phyloP scores from a whole-genome alignment of 768 basidiomycete genomes.

The Trametes punicea region DNA sequence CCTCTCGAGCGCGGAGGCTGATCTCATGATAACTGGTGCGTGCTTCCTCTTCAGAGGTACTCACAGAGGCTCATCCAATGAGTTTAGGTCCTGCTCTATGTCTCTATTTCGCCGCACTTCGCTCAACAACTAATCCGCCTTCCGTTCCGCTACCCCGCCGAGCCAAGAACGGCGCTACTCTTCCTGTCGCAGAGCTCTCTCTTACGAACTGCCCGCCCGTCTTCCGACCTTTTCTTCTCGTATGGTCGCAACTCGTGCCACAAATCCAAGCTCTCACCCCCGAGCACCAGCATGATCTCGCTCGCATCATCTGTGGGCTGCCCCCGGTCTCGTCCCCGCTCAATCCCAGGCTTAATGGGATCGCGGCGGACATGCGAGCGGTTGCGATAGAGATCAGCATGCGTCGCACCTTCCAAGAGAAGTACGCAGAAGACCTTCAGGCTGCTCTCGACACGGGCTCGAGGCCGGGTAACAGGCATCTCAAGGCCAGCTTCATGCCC shows the following conservation, averaged over 20 bases:
- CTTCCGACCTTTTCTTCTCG: conserved; percentile 65
- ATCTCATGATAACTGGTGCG: conserved; percentile 83
- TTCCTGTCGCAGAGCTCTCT: conserved; percentile 56
- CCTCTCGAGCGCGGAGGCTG: conserved; percentile 72
- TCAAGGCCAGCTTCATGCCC: conserved; percentile 63
- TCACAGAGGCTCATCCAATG: not conserved
- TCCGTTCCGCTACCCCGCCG: conserved; percentile 74
- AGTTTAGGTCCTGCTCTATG: conserved; percentile 72
- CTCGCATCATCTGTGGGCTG: conserved; percentile 72
- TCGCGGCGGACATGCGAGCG: conserved; percentile 78
- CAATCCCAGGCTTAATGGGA: conserved; percentile 46
- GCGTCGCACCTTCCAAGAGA: conserved; percentile 77
- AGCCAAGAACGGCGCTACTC: conserved; percentile 33
- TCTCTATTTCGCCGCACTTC: conserved; percentile 80
- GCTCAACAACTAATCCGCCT: conserved; percentile 71
- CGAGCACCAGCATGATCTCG: conserved; percentile 77
- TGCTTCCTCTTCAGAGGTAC: not conserved
- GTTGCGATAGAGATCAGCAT: conserved; percentile 88
- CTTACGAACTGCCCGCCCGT: conserved; percentile 63
- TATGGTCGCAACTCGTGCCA: conserved; percentile 70
- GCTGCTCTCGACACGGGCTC: conserved; percentile 70
- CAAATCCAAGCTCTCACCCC: conserved; percentile 59
- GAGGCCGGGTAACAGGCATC: conserved; percentile 26
- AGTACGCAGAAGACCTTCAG: conserved; percentile 72
- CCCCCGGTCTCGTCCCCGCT: conserved; percentile 38